Percentiles rank a stretch among this genome's conserved stretches.
These are phyloP conservation scores for Didymella pomorum DNA, from an alignment of 2,329 filamentous ascomycete genomes.

Conservation along the genomic window DNA sequence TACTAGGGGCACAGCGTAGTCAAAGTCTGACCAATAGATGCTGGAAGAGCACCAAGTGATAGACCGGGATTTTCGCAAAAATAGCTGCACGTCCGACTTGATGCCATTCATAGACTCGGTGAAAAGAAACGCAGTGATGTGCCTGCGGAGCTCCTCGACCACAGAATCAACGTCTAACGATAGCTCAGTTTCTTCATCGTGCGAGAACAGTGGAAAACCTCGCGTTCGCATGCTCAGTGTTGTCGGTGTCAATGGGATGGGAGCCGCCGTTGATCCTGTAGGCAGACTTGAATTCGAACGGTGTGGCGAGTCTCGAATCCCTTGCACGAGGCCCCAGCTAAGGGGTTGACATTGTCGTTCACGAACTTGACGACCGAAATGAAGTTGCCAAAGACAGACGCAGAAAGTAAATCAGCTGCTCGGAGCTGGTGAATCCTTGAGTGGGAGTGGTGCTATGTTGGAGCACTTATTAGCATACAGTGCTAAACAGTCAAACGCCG, in stretches of 20 bases:
- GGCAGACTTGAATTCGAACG: slow-evolving; percentile 2
- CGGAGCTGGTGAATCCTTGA: slow-evolving; percentile 31
- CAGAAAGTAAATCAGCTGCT: slow-evolving; percentile 37
- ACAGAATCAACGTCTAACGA: slow-evolving; percentile 29
- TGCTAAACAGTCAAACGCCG: background rate
- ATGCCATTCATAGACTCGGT: slow-evolving; percentile 40
- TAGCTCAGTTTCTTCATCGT: background rate
- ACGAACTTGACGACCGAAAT: slow-evolving; percentile 30
- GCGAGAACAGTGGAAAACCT: slow-evolving; percentile 6
- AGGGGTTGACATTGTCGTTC: slow-evolving; percentile 35
- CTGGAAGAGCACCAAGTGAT: slow-evolving; percentile 33
- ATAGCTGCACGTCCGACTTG: slow-evolving; percentile 38
- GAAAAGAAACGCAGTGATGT: slow-evolving; percentile 36
- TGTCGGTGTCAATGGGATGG: slow-evolving; percentile 24
- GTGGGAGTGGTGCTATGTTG: slow-evolving; percentile 33
- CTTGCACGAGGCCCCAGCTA: slow-evolving; percentile 30
- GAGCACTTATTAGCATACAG: background rate
- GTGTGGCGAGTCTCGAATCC: slow-evolving; percentile 22
- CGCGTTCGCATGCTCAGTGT: slow-evolving; percentile 5
- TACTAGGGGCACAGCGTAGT: slow-evolving; percentile 36
- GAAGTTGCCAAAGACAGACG: slow-evolving; percentile 37
- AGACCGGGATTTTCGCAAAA: slow-evolving; percentile 32
- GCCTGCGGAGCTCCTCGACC: slow-evolving; percentile 34
- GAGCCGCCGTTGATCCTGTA: slow-evolving; percentile 13
- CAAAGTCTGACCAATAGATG: slow-evolving; percentile 36